Conservation (phyloP, 768 basidiomycete species). For the Mycena galopus region DNA sequence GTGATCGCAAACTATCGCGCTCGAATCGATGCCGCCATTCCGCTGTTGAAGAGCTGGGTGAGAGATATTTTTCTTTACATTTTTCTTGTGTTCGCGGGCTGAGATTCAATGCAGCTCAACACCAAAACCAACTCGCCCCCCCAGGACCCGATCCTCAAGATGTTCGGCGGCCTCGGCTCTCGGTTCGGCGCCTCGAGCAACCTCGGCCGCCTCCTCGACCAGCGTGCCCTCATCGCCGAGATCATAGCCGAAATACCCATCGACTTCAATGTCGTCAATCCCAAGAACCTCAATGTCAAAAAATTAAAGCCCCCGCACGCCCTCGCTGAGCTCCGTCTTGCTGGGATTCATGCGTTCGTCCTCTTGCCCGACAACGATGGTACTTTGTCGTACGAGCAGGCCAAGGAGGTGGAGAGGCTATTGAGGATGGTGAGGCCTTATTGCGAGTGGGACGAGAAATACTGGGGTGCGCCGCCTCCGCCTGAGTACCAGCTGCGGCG, state of each 20-base stretch:
- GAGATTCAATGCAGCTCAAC: not conserved
- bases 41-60: conserved; percentile 21
- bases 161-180: not conserved
- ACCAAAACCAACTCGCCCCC: not conserved
- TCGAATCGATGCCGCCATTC: conserved; percentile 19
- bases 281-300: not conserved
- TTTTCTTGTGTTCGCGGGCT: not conserved
- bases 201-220: too few relatives aligned
- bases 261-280: not conserved
- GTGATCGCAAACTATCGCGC: conserved; percentile 27
- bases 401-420: conserved; percentile 15
- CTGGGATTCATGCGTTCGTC: too few relatives aligned
- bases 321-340: too few relatives aligned
- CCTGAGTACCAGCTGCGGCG: conserved; percentile 9
- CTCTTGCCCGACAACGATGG: too few relatives aligned
- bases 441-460: not conserved
- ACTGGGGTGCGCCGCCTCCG: not conserved
- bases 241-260: not conserved
- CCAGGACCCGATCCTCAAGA: not conserved
- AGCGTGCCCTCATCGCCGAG: too few relatives aligned
- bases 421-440: conserved; percentile 13
- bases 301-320: not conserved
- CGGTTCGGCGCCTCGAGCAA: too few relatives aligned
- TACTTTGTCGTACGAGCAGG: too few relatives aligned
- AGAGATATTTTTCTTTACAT: not conserved